These are phyloP conservation scores for Zygosaccharomyces lentus DNA, from an alignment of 805 yeast genomes.

Conservation along the genomic window DNA sequence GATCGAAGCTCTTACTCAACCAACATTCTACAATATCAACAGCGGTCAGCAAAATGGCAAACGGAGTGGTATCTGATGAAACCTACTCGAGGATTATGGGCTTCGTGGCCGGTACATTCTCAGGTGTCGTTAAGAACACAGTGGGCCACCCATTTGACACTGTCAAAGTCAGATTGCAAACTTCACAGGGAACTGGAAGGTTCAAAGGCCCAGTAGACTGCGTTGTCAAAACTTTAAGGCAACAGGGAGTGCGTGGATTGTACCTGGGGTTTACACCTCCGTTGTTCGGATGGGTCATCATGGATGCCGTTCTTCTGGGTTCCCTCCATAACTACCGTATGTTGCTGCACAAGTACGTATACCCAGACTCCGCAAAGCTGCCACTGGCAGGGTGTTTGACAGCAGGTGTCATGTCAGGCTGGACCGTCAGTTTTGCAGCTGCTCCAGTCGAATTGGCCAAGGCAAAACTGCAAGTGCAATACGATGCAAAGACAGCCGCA, in stretches of 20 bases:
- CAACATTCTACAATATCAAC: background rate
- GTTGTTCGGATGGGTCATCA: slow-evolving; percentile 84
- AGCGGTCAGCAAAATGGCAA: slow-evolving; percentile 1
- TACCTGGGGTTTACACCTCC: slow-evolving; percentile 94
- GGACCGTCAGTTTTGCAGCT: slow-evolving; percentile 92
- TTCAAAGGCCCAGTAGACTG: slow-evolving; percentile 84
- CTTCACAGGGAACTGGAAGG: slow-evolving; percentile 55
- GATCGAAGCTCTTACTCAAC: background rate
- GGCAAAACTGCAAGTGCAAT: slow-evolving; percentile 85
- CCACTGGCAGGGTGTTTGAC: slow-evolving; percentile 71
- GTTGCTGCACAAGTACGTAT: slow-evolving; percentile 59
- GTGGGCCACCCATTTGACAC: slow-evolving; percentile 96
- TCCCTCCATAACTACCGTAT: slow-evolving; percentile 74
- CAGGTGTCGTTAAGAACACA: slow-evolving; percentile 80
- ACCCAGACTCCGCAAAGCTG: slow-evolving; percentile 52
- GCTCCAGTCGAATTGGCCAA: slow-evolving; percentile 90
- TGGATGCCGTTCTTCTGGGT: slow-evolving; percentile 91
- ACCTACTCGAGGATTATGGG: slow-evolving; percentile 46
- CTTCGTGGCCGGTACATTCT: slow-evolving; percentile 82
- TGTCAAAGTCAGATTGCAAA: slow-evolving; percentile 79
- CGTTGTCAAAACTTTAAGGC: slow-evolving; percentile 59
- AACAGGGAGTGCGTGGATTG: slow-evolving; percentile 76
- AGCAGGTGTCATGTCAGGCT: slow-evolving; percentile 77
- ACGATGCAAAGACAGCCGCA: slow-evolving; percentile 62
- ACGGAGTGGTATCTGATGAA: slow-evolving; percentile 19